Base-by-base conservation (phyloP, 768 basidiomycete genomes). In the Suillus discolor region DNA sequence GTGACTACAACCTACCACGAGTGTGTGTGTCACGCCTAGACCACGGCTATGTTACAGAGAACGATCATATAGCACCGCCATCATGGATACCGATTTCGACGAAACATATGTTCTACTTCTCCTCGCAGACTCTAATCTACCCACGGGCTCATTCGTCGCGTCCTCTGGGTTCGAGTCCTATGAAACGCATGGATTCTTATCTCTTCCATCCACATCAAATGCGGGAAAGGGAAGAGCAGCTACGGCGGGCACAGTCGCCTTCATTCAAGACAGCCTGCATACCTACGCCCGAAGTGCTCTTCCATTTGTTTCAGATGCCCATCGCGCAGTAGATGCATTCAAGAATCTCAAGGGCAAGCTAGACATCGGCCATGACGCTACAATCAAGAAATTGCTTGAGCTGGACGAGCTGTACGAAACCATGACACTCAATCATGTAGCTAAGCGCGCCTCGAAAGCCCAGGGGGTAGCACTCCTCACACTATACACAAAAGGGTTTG, bases 71-170 rank as follows among this genome's bases (percentile, higher is more conserved):
- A 55, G 31, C 31, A 55, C 20, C 28, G 18, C 3, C 28, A 71
- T 69, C 23, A 71, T 69, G 69, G 71, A 71, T 71, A 77, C 79
- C 76, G 73, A 76, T 73, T 77, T 79, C 76, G 76, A 77, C 73
- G 89, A 92, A 72, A 80, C 85, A 0, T 93, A 91, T 75, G 78
- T 94, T 38, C 81, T 94, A 20, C 85, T 96, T 45, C 83, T 96
- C 42, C 85, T 97, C 51, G 85, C 93, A 0, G 95, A 97, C 80
- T 92, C 93, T 67, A 98, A 97, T 77, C 88, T 99, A 4, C 97
- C 97, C 2, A 99, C 97, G 0, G 97, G 97, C 42, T 91, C 97
- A 1, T 99, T 99, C 76, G 93, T 98, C 65, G 93, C 96, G 0
- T 97, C 96, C 1, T 87, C 93, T 3, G 97, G 97, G 2, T 84